These are phyloP conservation scores for Gymnopus androsaceus DNA, from an alignment of 1,284 basidiomycete species.

Conservation along the genomic window DNA sequence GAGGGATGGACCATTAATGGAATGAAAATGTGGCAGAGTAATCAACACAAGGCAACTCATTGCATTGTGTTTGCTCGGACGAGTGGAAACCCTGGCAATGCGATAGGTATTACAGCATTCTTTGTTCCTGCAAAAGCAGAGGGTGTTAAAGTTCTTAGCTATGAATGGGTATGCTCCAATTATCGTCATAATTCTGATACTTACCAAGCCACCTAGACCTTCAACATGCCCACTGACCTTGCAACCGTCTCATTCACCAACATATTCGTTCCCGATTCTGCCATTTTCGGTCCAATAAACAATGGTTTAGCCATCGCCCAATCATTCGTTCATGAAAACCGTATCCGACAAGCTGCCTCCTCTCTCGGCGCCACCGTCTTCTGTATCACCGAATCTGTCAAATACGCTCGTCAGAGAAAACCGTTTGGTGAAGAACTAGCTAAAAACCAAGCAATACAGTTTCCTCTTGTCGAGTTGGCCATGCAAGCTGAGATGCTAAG, in stretches of 20 bases:
- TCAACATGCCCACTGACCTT: slow-evolving; percentile 17
- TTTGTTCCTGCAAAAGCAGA: slow-evolving; percentile 6
- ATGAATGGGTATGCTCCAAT: slow-evolving; percentile 7
- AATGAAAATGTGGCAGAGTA: slow-evolving; percentile 11
- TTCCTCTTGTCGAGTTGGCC: slow-evolving; percentile 13
- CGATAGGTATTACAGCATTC: slow-evolving; percentile 11
- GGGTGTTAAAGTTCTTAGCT: slow-evolving; percentile 11
- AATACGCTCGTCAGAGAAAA: slow-evolving; percentile 14
- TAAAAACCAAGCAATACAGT: slow-evolving; percentile 14
- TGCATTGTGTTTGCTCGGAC: slow-evolving; percentile 16
- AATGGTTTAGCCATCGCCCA: slow-evolving; percentile 15
- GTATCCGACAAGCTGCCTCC: slow-evolving; percentile 15
- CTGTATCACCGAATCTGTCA: slow-evolving; percentile 13
- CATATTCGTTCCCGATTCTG: slow-evolving; percentile 14
- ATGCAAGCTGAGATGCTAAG: slow-evolving; percentile 15
- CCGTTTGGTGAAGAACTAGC: slow-evolving; percentile 14
- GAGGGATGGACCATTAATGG: slow-evolving; percentile 13
- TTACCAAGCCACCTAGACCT: slow-evolving; percentile 10
- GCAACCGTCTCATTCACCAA: slow-evolving; percentile 7
- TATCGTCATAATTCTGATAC: not conserved
- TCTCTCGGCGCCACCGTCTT: slow-evolving; percentile 12
- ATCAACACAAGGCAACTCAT: slow-evolving; percentile 13
- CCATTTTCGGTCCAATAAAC: slow-evolving; percentile 6
- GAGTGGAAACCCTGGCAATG: slow-evolving; percentile 6
- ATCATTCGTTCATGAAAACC: slow-evolving; percentile 16